Evolutionary conservation across 1,284 basidiomycete genomes (phyloP).

Genomic region (Rhodofomes roseus): DNA sequence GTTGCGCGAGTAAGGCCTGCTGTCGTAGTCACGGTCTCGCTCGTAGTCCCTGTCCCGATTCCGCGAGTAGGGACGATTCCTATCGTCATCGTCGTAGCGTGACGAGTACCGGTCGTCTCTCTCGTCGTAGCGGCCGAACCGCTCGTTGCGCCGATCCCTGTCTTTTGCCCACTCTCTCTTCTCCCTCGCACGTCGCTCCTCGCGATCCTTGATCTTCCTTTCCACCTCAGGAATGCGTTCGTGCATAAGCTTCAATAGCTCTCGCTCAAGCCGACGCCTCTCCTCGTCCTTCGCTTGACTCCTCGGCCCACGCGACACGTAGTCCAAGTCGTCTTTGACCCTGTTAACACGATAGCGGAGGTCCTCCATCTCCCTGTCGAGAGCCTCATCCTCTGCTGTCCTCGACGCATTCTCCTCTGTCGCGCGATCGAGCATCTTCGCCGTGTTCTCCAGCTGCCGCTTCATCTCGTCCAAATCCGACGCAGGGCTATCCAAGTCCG

Average conservation of each 20-base stretch:
- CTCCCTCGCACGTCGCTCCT: conserved; percentile 74
- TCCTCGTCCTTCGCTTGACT: conserved; percentile 82
- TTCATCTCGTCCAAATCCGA: conserved; percentile 87
- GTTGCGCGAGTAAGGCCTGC: conserved; percentile 27
- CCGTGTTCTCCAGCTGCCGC: conserved; percentile 79
- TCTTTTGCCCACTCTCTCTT: conserved; percentile 77
- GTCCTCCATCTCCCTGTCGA: conserved; percentile 89
- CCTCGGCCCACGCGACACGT: conserved; percentile 78
- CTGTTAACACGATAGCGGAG: conserved; percentile 84
- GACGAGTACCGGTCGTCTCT: conserved; percentile 32
- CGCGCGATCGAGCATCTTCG: conserved; percentile 77
- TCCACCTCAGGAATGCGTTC: conserved; percentile 92
- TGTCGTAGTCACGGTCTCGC: conserved; percentile 25
- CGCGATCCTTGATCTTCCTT: conserved; percentile 77
- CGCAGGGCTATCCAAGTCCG: conserved; percentile 66
- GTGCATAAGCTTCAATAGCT: conserved; percentile 85
- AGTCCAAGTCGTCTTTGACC: conserved; percentile 93
- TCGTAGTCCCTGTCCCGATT: conserved; percentile 31
- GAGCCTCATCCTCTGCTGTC: conserved; percentile 80
- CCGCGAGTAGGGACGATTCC: conserved; percentile 2
- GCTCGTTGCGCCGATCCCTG: conserved; percentile 83
- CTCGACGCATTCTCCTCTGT: conserved; percentile 57
- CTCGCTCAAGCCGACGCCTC: conserved; percentile 83
- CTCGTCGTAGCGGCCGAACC: conserved; percentile 67
- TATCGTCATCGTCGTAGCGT: conserved; percentile 34